phyloP scores from a whole-genome alignment of 805 yeast genomes.

The Metschnikowia reukaufii region DNA sequence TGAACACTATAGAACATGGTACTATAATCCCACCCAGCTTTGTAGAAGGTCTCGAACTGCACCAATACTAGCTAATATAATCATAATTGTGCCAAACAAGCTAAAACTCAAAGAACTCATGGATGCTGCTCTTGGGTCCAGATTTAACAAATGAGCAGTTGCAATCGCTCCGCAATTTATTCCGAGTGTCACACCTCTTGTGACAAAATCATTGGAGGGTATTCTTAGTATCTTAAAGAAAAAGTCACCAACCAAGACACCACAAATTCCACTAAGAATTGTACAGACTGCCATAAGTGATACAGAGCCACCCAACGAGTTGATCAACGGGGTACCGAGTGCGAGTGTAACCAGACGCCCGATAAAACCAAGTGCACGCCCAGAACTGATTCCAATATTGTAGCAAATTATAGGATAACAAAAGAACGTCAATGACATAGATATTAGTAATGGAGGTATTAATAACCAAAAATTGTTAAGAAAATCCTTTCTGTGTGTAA shows the following conservation, averaged over 20 bases:
- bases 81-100: slow-evolving; percentile 71
- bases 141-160: slow-evolving; percentile 67
- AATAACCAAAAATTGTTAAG: slow-evolving; percentile 56
- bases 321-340: slow-evolving; percentile 70
- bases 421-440: slow-evolving; percentile 60
- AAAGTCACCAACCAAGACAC: slow-evolving; percentile 63
- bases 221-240: slow-evolving; percentile 53
- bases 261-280: slow-evolving; percentile 71
- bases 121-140: slow-evolving; percentile 79
- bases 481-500: slow-evolving; percentile 65
- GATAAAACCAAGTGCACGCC: slow-evolving; percentile 68
- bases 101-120: slow-evolving; percentile 72
- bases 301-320: slow-evolving; percentile 65
- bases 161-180: slow-evolving; percentile 82
- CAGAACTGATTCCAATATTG: slow-evolving; percentile 60
- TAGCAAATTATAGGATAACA: slow-evolving; percentile 69
- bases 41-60: slow-evolving; percentile 40
- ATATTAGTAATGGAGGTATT: slow-evolving; percentile 56
- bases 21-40: slow-evolving; percentile 44
- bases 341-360: slow-evolving; percentile 81
- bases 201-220: slow-evolving; percentile 63
- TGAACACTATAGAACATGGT: neutral
- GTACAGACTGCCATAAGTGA: slow-evolving; percentile 79
- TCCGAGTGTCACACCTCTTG: slow-evolving; percentile 75
- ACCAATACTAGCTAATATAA: slow-evolving; percentile 61